Evolutionary conservation across 805 yeast species (phyloP).

Genomic region (Diddensiella santjacobensis): DNA sequence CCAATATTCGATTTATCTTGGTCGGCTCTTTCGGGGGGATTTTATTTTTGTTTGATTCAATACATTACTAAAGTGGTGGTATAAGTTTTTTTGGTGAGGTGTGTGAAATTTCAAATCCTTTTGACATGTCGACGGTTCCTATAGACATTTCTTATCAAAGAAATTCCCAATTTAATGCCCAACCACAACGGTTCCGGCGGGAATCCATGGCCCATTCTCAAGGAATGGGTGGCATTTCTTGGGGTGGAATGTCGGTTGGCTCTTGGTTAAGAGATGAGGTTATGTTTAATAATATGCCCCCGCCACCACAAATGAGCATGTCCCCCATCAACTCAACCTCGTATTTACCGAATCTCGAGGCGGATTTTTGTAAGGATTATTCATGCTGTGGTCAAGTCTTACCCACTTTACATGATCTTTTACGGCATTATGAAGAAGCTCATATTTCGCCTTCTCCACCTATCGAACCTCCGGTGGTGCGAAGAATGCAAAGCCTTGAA

Average conservation of each 20-base stretch:
- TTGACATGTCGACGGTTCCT: constrained; percentile 38
- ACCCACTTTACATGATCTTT: constrained; percentile 89
- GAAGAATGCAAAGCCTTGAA: constrained; percentile 58
- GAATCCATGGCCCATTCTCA: constrained; percentile 94
- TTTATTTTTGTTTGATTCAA: no score
- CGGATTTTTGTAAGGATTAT: constrained; percentile 94
- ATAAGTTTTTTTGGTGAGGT: no score
- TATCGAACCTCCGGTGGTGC: constrained; percentile 30
- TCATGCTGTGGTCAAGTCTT: constrained; percentile 90
- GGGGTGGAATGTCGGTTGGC: constrained; percentile 95
- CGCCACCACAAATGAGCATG: constrained; percentile 48
- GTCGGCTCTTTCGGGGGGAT: no score
- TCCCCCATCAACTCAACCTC: constrained; percentile 64
- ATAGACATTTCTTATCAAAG: constrained; percentile 40
- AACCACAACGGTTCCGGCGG: constrained; percentile 57
- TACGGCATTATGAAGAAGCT: constrained; percentile 94
- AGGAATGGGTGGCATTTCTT: constrained; percentile 96
- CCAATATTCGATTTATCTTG: no score
- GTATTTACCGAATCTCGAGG: constrained; percentile 88
- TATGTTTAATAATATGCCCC: constrained; percentile 27
- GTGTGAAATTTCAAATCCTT: no score
- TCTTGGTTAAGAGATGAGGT: constrained; percentile 91
- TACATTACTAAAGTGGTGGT: no score
- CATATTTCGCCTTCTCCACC: constrained; percentile 71
- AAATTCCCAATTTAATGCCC: constrained; percentile 20